A percentile compares a stretch with the other conserved stretches of the same genome.
Conservation (phyloP, 768 basidiomycete genomes). For the Xerocomus brunneocitrinus region DNA sequence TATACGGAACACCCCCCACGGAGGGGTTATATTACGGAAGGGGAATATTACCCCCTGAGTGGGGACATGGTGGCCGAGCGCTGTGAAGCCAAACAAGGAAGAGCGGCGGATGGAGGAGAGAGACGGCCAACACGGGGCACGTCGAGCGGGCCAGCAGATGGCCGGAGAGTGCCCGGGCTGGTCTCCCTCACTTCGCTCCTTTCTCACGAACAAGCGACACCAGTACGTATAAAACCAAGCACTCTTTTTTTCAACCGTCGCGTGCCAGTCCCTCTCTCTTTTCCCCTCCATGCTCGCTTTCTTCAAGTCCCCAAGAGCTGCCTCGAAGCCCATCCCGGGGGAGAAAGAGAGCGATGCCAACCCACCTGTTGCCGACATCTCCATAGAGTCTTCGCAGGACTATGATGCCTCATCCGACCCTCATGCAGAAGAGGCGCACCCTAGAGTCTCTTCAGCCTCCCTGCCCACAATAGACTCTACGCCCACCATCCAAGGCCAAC, state of each 20-base stretch:
- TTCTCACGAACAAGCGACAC: slow-evolving; percentile 29
- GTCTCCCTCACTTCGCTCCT: not conserved
- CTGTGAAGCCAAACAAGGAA: not conserved
- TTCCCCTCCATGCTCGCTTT: slow-evolving; percentile 22
- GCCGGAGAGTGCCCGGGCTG: not conserved
- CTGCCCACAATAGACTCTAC: slow-evolving; percentile 21
- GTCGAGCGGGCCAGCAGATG: not conserved
- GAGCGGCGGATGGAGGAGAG: not conserved
- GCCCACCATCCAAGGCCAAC: slow-evolving; percentile 21
- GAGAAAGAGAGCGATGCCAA: not conserved
- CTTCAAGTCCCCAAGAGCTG: slow-evolving; percentile 16
- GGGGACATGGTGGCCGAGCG: not conserved
- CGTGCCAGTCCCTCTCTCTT: not conserved
- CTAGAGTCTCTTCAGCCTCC: slow-evolving; percentile 18
- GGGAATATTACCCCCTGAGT: slow-evolving; percentile 11
- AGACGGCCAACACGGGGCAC: not conserved
- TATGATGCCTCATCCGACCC: slow-evolving; percentile 2
- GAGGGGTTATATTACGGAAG: slow-evolving; percentile 5
- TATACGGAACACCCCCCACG: slow-evolving; percentile 14
- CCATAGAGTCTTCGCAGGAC: not conserved
- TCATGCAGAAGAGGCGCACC: not conserved
- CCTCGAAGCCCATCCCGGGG: slow-evolving; percentile 2
- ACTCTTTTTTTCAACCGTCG: slow-evolving; percentile 5
- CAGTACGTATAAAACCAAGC: slow-evolving; percentile 26
- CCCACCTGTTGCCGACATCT: slow-evolving; percentile 1